Percentiles rank a stretch among this genome's conserved stretches.
phyloP scores from a whole-genome alignment of 2,329 filamentous ascomycete genomes.

The Phialemonium atrogriseum region DNA sequence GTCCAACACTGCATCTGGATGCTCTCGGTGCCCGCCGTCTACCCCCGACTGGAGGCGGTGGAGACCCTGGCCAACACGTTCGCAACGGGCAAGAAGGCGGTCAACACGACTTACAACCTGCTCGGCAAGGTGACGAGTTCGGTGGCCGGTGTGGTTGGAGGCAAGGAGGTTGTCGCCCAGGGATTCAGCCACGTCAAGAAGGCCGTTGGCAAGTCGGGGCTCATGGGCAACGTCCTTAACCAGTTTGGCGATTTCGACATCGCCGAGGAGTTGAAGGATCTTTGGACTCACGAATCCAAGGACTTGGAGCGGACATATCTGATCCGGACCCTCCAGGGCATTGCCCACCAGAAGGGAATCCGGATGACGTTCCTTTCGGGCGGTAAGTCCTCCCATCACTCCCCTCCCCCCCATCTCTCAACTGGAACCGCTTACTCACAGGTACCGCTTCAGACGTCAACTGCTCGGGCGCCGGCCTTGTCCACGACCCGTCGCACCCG shows the following conservation, averaged over 20 bases:
- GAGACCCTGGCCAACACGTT: slow-evolving; percentile 88
- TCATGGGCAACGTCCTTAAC: slow-evolving; percentile 93
- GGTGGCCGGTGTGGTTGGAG: slow-evolving; percentile 89
- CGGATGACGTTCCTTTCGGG: slow-evolving; percentile 96
- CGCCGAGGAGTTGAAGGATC: slow-evolving; percentile 86
- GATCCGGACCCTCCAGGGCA: slow-evolving; percentile 90
- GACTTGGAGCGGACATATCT: slow-evolving; percentile 95
- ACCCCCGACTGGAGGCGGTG: slow-evolving; percentile 83
- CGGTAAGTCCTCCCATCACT: slow-evolving; percentile 36
- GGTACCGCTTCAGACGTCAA: slow-evolving; percentile 58
- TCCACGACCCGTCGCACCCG: slow-evolving; percentile 88
- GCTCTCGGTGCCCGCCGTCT: slow-evolving; percentile 82
- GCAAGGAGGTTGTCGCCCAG: slow-evolving; percentile 83
- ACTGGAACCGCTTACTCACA: slow-evolving; percentile 7
- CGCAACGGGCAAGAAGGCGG: slow-evolving; percentile 90
- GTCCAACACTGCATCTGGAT: slow-evolving; percentile 98
- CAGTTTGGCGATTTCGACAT: slow-evolving; percentile 95
- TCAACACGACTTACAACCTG: slow-evolving; percentile 94
- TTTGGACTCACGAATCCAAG: slow-evolving; percentile 98
- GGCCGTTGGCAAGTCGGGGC: slow-evolving; percentile 85
- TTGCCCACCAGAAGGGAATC: slow-evolving; percentile 88
- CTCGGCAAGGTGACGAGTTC: slow-evolving; percentile 92
- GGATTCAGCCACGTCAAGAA: slow-evolving; percentile 95
- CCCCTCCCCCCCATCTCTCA: not conserved
- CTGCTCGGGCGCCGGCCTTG: slow-evolving; percentile 80